Evolutionary conservation across 352 stramenopile species (phyloP), one percentile per base, ranked within the genome.

Genomic region (Phytophthora nicotianae): DNA sequence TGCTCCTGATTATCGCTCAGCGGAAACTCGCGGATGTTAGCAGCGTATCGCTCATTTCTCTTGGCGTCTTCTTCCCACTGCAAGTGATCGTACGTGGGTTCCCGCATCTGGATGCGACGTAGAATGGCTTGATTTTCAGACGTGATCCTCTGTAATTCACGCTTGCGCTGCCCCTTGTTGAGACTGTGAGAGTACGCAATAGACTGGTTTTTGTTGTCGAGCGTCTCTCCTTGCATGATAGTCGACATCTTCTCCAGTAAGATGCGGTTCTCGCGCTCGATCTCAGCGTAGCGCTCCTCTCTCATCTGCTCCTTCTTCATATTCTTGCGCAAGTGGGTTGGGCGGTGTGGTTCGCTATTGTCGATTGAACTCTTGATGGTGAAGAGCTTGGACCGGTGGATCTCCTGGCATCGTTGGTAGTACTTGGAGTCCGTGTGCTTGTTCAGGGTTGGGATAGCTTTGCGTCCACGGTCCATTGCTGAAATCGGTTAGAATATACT

Each of bases 291-390:
- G 43, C 94, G 80, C 41, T 99, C 96, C 72, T 99, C 95, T 65
- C 98, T 97, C 73, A 98, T 89, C 63, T 98, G 91, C 72, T 98
- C 96, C 57, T 97, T 98, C 76, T 99, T 99, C 29, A 97, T 82
- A 63, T 98, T 98, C 77, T 98, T 98, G 65, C 76, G 74, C 24
- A 98, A 56, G 46, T 98, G 95, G n/a, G 81, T 85, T 38, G 96
- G 96, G 4, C 88, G 83, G 48, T 98, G 96, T 38, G 87, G 87
- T 61, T 94, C 86, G 56, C 75, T 91, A 67, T 98, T 98, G 77
- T 99, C 95, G 65, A 98, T 98, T 45, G 89, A 90, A 55, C 90
- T 96, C 82, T 98, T 98, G 72, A 94, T 95, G 16, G 56, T 79
- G 55, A 77, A 77, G n/a, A 93, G 75, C 66, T 93, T 95, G 53